phyloP scores from a whole-genome alignment of 179 eudicot genomes.

The Spergularia azorica region DNA sequence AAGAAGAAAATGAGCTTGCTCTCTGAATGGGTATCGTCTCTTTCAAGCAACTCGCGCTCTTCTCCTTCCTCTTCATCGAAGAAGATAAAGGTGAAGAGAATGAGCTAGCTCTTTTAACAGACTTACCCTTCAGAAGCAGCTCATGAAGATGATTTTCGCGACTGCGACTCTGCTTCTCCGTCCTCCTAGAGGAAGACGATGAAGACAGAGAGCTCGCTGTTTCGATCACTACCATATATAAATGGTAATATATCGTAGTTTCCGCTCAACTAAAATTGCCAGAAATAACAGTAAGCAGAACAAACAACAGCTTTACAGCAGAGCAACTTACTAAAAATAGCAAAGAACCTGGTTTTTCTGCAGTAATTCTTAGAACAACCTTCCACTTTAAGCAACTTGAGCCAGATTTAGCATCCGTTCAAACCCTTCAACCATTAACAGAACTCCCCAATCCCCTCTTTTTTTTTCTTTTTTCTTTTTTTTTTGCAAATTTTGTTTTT shows the following conservation, averaged over 20 bases:
- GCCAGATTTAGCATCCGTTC: conserved; percentile 23
- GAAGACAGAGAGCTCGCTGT: conserved; percentile 32
- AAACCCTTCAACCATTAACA: conserved; percentile 18
- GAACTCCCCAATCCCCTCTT: neutral
- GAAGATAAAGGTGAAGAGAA: conserved; percentile 16
- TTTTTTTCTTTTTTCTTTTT: neutral
- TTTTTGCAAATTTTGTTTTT: neutral
- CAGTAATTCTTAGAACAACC: conserved; percentile 10
- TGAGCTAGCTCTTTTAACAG: conserved; percentile 20
- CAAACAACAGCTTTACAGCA: conserved; percentile 2
- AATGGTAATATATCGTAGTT: too few relatives aligned
- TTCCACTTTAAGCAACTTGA: conserved; percentile 1
- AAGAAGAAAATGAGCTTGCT: conserved; percentile 28
- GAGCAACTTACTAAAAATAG: neutral
- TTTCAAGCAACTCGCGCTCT: too few relatives aligned
- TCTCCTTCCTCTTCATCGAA: neutral
- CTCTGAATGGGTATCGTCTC: conserved; percentile 16
- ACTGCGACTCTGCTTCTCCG: conserved; percentile 3
- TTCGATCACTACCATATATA: conserved; percentile 32
- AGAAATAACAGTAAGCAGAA: neutral
- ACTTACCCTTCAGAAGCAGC: neutral
- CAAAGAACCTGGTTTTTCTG: conserved; percentile 16
- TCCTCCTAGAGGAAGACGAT: conserved; percentile 29
- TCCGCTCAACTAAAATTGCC: too few relatives aligned
- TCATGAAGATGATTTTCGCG: conserved; percentile 3